phyloP scores from a whole-genome alignment of 805 yeast species.

The Myxozyma neotropica region DNA sequence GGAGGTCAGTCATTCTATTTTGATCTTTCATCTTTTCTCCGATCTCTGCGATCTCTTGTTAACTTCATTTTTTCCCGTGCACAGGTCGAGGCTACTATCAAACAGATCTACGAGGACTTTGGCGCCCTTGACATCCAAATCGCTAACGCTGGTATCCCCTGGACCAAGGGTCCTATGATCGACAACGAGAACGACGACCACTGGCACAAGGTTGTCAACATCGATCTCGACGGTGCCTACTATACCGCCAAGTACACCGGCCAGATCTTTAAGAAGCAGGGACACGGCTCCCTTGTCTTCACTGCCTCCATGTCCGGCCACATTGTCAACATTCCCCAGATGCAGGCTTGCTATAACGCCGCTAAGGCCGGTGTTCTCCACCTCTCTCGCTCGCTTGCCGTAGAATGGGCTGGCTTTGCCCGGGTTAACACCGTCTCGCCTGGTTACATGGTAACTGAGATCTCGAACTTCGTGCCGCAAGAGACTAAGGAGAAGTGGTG shows the following conservation, averaged over 20 bases:
- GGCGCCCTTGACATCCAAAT: constrained; percentile 81
- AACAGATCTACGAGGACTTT: constrained; percentile 63
- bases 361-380: constrained; percentile 85
- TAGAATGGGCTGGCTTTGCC: constrained; percentile 90
- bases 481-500: constrained; percentile 48
- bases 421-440: constrained; percentile 82
- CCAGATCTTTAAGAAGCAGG: constrained; percentile 69
- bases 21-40: too few relatives aligned
- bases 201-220: constrained; percentile 72
- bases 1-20: too few relatives aligned
- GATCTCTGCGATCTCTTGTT: too few relatives aligned
- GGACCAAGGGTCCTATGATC: constrained; percentile 66
- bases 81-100: constrained; percentile 52
- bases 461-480: constrained; percentile 40
- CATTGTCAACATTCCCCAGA: constrained; percentile 83
- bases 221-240: constrained; percentile 79
- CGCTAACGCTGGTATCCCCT: constrained; percentile 87
- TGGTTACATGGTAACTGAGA: constrained; percentile 79
- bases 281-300: constrained; percentile 74
- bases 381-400: constrained; percentile 73
- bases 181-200: constrained; percentile 52
- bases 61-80: too few relatives aligned
- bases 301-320: constrained; percentile 92
- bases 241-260: constrained; percentile 77
- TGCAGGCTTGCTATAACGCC: constrained; percentile 83